These are phyloP conservation scores for Trichoderma oligosporum DNA, from an alignment of 2,329 filamentous ascomycete species.

Conservation along the genomic window DNA sequence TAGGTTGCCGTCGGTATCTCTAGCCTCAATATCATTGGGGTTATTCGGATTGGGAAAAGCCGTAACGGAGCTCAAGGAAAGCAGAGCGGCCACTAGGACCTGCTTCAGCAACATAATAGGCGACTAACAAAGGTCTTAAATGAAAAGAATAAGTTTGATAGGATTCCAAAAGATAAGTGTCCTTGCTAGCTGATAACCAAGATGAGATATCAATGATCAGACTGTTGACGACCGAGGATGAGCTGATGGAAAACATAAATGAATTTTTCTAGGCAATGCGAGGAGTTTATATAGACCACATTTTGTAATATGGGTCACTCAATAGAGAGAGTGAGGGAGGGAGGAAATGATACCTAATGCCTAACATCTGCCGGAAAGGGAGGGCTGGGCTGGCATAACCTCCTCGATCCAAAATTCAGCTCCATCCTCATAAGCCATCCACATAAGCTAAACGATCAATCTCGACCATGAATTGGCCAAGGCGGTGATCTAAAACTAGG, in stretches of 20 bases:
- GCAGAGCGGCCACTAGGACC: conserved; percentile 10
- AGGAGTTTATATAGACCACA: conserved; percentile 9
- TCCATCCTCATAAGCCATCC: conserved; percentile 6
- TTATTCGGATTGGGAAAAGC: conserved; percentile 16
- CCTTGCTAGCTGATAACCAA: background rate
- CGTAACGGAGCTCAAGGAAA: conserved; percentile 18
- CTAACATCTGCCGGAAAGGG: background rate
- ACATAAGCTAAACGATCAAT: background rate
- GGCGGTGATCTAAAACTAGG: background rate
- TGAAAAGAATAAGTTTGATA: background rate
- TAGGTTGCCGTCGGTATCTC: conserved; percentile 9
- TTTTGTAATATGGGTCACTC: background rate
- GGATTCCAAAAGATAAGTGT: background rate
- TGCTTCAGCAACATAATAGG: conserved; percentile 17
- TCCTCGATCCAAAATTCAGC: background rate
- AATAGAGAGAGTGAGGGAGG: background rate
- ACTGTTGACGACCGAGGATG: background rate
- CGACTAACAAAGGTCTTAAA: background rate
- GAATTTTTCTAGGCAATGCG: background rate
- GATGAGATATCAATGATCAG: background rate
- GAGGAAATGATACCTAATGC: background rate
- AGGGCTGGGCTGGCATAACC: background rate
- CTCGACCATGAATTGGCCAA: conserved; percentile 14
- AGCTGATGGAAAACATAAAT: background rate
- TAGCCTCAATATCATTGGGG: conserved; percentile 12